A percentile compares a stretch with the other conserved stretches of the same genome.
Conservation (phyloP, 106 monocot species). For the Dendrobium catenatum region DNA sequence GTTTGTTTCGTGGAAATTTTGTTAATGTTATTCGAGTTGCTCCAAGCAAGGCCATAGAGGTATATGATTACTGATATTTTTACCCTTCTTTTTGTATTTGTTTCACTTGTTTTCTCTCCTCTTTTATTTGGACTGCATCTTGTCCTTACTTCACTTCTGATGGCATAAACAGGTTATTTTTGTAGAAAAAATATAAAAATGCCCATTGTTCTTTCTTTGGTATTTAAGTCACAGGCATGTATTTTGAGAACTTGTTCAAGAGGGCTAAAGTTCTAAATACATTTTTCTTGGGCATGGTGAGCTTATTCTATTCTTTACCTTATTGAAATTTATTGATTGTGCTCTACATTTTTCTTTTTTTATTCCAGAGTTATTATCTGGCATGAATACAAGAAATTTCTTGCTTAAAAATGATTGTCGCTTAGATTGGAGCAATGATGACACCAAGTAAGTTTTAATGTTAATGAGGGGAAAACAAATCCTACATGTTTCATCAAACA, state of each 20-base stretch:
- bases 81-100: not conserved
- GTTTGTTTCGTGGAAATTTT: conserved; percentile 90
- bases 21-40: conserved; percentile 96
- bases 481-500: not conserved
- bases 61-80: conserved; percentile 11
- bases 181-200: not conserved
- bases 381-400: not conserved
- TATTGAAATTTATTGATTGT: not conserved
- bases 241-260: not conserved
- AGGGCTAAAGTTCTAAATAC: not conserved
- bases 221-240: not conserved
- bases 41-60: conserved; percentile 97
- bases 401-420: not conserved
- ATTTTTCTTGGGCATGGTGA: not conserved
- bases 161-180: not conserved
- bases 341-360: not conserved
- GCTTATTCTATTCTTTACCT: not conserved
- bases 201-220: not conserved
- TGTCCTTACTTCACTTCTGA: not conserved
- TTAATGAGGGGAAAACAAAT: not conserved
- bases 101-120: not conserved
- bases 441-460: not conserved
- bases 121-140: no score
- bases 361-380: not conserved
- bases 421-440: not conserved